These are phyloP conservation scores for Rubia yunnanensis DNA, from an alignment of 257 asterid species.

Conservation along the genomic window DNA sequence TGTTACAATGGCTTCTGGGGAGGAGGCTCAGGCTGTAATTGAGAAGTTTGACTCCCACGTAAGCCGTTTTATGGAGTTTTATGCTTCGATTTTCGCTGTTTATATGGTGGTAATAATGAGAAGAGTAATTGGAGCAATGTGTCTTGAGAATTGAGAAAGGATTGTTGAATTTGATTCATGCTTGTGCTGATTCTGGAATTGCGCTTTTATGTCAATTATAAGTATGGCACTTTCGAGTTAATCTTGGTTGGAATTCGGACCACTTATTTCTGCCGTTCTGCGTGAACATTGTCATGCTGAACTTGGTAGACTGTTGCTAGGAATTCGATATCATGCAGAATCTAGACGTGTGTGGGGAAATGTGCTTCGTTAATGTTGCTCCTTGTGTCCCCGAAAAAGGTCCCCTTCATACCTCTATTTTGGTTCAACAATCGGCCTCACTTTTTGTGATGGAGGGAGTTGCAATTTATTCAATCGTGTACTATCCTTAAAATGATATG, in stretches of 20 bases:
- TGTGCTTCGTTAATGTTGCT: too few species aligned
- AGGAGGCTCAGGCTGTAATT: slow-evolving; percentile 66
- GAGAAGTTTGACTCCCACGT: slow-evolving; percentile 60
- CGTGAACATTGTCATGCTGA: background rate
- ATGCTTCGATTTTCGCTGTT: background rate
- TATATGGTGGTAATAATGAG: background rate
- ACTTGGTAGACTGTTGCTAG: too few species aligned
- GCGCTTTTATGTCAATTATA: background rate
- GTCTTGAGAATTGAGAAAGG: background rate
- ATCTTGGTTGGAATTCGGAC: background rate
- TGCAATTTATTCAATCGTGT: too few species aligned
- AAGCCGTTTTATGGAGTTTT: slow-evolving; percentile 13
- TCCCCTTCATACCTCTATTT: too few species aligned
- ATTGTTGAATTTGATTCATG: background rate
- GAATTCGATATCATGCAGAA: too few species aligned
- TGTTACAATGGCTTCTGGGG: slow-evolving; percentile 76
- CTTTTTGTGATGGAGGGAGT: too few species aligned
- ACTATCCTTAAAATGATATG: background rate
- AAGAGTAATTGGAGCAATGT: background rate
- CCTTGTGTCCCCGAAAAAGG: too few species aligned
- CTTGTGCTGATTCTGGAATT: background rate
- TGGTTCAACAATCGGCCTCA: too few species aligned
- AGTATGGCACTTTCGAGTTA: background rate
- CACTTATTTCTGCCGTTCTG: background rate
- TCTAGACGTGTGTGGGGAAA: too few species aligned